These are phyloP conservation scores for Ustilago nuda DNA, from an alignment of 1,284 basidiomycete genomes.

Conservation along the genomic window DNA sequence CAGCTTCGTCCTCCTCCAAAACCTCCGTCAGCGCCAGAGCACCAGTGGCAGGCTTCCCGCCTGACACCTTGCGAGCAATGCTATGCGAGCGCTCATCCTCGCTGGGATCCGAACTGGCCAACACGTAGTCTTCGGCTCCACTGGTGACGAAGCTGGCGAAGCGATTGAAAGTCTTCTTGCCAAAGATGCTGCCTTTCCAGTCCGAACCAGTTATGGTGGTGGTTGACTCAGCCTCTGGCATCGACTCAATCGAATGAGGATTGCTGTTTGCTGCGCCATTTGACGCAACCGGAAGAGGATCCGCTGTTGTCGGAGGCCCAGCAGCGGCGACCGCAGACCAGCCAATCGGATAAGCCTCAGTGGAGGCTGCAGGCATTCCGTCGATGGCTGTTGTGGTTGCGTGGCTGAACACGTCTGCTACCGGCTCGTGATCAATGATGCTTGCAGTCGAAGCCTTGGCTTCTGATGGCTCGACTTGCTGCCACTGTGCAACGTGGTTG, in stretches of 20 bases:
- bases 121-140: constrained; percentile 78
- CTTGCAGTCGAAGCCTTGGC: neutral
- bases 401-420: neutral
- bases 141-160: constrained; percentile 86
- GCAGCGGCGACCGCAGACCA: constrained; percentile 23
- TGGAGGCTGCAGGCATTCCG: constrained; percentile 28
- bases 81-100: constrained; percentile 34
- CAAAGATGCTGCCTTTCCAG: constrained; percentile 72
- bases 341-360: constrained; percentile 21
- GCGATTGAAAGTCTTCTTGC: constrained; percentile 81
- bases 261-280: neutral
- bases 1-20: constrained; percentile 21
- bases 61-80: constrained; percentile 42
- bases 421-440: neutral
- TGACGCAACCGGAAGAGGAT: neutral
- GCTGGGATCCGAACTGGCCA: constrained; percentile 27
- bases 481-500: constrained; percentile 7
- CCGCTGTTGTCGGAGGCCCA: neutral
- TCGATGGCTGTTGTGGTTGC: constrained; percentile 11
- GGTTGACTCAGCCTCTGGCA: neutral
- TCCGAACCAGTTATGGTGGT: constrained; percentile 13
- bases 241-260: neutral
- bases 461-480: constrained; percentile 2
- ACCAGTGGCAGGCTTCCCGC: constrained; percentile 10
- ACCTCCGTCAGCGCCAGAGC: constrained; percentile 17